phyloP scores from a whole-genome alignment of 371 early-diverging fungal species.

The Choanephora cucurbitarum region DNA sequence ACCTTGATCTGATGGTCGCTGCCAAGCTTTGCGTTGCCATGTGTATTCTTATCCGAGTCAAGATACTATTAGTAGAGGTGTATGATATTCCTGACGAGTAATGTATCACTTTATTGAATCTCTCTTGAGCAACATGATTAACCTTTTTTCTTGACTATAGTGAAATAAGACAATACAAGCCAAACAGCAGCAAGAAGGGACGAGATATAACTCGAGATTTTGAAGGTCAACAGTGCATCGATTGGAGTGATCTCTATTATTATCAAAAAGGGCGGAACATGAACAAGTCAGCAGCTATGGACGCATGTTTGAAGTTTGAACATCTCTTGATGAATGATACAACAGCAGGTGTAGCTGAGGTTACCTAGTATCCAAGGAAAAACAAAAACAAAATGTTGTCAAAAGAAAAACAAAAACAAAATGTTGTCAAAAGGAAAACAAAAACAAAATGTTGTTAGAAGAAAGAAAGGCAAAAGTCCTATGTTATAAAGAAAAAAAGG shows the following conservation, averaged over 20 bases:
- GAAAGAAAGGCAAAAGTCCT: too few species aligned
- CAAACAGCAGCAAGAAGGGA: conserved; percentile 6
- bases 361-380: too few species aligned
- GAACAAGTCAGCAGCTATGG: conserved; percentile 13
- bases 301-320: conserved; percentile 34
- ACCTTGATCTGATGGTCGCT: conserved; percentile 24
- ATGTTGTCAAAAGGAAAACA: too few species aligned
- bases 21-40: conserved; percentile 47
- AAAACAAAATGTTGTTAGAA: too few species aligned
- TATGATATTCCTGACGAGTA: conserved; percentile 71
- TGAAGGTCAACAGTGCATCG: conserved; percentile 18
- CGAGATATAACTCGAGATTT: conserved; percentile 22
- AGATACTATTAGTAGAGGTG: conserved; percentile 58
- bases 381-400: too few species aligned
- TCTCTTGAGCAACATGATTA: background rate
- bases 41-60: conserved; percentile 62
- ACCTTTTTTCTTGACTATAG: conserved; percentile 3
- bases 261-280: conserved; percentile 12
- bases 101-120: conserved; percentile 13
- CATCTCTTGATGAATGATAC: conserved; percentile 25
- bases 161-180: conserved; percentile 23
- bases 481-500: too few species aligned
- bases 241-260: conserved; percentile 29
- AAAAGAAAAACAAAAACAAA: too few species aligned
- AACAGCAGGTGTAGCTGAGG: conserved; percentile 5